Conservation (phyloP, 148 eudicot species). For the Vaccinium myrtillus region DNA sequence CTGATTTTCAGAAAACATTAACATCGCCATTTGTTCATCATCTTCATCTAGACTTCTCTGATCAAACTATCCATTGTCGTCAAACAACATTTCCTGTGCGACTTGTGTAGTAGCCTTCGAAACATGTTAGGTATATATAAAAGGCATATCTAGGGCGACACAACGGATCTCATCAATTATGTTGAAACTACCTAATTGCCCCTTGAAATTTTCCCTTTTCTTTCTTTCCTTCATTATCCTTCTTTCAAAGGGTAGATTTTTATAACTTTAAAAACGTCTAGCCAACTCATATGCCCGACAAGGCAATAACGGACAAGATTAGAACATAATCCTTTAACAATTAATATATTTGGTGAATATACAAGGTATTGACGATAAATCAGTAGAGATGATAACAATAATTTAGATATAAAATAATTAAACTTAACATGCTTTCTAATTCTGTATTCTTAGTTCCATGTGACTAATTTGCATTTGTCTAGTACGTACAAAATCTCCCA, state of each 20-base stretch:
- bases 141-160: no score
- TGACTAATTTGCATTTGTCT: no score
- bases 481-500: no score
- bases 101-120: not conserved
- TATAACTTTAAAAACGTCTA: no score
- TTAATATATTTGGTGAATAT: not conserved
- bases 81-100: not conserved
- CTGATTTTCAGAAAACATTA: not conserved
- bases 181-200: no score
- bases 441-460: not conserved
- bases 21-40: not conserved
- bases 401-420: no score
- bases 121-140: not conserved
- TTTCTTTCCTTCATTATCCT: no score
- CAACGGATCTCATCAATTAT: no score
- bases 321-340: not conserved
- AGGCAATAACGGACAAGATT: not conserved
- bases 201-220: no score
- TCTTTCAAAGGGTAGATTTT: no score
- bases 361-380: not conserved
- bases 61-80: not conserved
- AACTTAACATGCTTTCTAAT: not conserved
- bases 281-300: no score
- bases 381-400: no score
- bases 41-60: constrained; percentile 5